Conservation (phyloP, 176 grass and related monocot genomes). For the Avena eriantha region DNA sequence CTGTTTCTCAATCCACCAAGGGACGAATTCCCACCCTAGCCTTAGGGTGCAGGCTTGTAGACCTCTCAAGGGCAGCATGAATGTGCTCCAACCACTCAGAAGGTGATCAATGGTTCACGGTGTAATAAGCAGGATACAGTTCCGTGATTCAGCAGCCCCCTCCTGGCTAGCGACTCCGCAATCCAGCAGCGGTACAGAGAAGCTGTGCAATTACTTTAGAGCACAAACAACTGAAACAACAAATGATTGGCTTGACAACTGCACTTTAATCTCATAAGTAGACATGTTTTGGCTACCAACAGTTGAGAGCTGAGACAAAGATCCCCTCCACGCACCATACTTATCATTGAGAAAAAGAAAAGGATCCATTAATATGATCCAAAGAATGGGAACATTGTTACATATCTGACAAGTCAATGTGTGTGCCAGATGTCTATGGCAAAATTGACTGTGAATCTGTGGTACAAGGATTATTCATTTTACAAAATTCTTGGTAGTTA, state of each 20-base stretch:
- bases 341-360: slow-evolving; percentile 36
- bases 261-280: slow-evolving; percentile 25
- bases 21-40: background rate
- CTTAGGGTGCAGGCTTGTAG: slow-evolving; percentile 18
- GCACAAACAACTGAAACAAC: slow-evolving; percentile 17
- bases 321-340: slow-evolving; percentile 25
- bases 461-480: slow-evolving; percentile 58
- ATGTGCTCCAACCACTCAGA: background rate
- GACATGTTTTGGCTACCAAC: slow-evolving; percentile 17
- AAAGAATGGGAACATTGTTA: slow-evolving; percentile 52
- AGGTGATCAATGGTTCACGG: slow-evolving; percentile 7
- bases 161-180: slow-evolving; percentile 1
- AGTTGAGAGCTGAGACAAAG: slow-evolving; percentile 1
- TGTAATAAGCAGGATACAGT: slow-evolving; percentile 12
- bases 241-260: slow-evolving; percentile 7
- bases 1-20: slow-evolving; percentile 26
- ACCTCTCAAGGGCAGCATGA: slow-evolving; percentile 18
- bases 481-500: slow-evolving; percentile 51
- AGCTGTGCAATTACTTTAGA: slow-evolving; percentile 30
- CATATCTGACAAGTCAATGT: slow-evolving; percentile 51
- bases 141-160: background rate
- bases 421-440: slow-evolving; percentile 39
- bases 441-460: slow-evolving; percentile 48
- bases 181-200: background rate
- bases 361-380: slow-evolving; percentile 37